Base-by-base conservation (phyloP, 2,329 filamentous ascomycete species). In the Pyricularia grisea region DNA sequence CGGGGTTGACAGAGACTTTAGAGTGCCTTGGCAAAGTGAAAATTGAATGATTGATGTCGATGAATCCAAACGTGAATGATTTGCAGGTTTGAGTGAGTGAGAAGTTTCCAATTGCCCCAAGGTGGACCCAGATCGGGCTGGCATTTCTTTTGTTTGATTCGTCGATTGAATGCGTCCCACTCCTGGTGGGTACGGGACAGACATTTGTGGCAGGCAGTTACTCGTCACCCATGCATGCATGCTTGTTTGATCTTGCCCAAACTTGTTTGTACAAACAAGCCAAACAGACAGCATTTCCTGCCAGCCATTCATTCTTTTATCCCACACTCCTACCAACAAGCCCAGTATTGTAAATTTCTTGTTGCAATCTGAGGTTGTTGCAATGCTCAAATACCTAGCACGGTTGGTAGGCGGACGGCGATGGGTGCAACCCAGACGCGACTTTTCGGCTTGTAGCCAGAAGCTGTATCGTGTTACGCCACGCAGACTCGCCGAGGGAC, bases 391-490 rank as follows among this genome's bases (percentile, higher is more conserved):
- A 25, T 27, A 60, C 28, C n/a, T 65, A 58, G 27, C 67, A 50
- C 30, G 30, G 25, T 23, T 31, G 50, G 5, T 67, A 50, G 11
- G 31, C 27, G 50, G 65, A 30, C 42, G 68, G 67, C 69, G 70
- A 68, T 11, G 69, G 66, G 55, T 70, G 68, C 27, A 31, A 17
- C 31, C 30, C 28, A 68, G 27, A 36, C 67, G 67, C 58, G 67
- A 14, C 10, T 55, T 67, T 27, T 50, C 66, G 27, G 30, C 42
- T 11, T 67, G 25, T 9, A 23, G 25, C 10, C 36, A 27, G 27
- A 67, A 55, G n/a, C 23, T 31, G 42, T 42, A 61, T 23, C 67
- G 27, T 61, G 55, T 23, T 20, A 68, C n/a, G 23, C 55, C 67
- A 17, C 55, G 30, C 55, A 50, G 25, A 31, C 66, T 27, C 33